Evolutionary conservation across 164 flowering plant genomes (phyloP).

Genomic region (Amborella trichopoda): DNA sequence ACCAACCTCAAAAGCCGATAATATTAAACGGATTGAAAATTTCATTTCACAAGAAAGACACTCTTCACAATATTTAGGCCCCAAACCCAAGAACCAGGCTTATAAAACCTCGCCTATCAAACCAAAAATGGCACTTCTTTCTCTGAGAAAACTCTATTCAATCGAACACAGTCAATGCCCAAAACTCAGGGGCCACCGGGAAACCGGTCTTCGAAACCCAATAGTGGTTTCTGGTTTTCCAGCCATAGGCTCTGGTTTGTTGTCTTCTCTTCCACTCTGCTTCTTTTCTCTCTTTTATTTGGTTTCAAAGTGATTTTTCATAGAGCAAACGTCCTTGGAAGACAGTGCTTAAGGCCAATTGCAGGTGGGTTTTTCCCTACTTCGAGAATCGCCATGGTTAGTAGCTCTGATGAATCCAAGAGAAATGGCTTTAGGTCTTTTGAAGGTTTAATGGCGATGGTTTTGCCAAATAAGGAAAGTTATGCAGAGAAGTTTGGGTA

Average conservation of each 20-base stretch:
- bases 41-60: too few species aligned
- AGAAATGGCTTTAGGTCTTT: background rate
- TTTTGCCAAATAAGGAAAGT: slow-evolving; percentile 5
- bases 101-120: too few species aligned
- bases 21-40: too few species aligned
- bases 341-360: slow-evolving; percentile 3
- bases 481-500: slow-evolving; percentile 10
- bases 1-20: too few species aligned
- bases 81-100: too few species aligned
- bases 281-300: slow-evolving; percentile 1
- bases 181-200: too few species aligned
- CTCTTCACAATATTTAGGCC: too few species aligned
- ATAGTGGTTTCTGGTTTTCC: too few species aligned
- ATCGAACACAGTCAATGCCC: too few species aligned
- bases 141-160: too few species aligned
- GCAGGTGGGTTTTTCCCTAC: background rate
- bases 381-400: slow-evolving; percentile 10
- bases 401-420: slow-evolving; percentile 3
- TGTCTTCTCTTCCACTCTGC: background rate
- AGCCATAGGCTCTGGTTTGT: slow-evolving; percentile 3
- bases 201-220: slow-evolving; percentile 1
- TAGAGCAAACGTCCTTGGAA: slow-evolving; percentile 12
- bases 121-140: too few species aligned
- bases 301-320: slow-evolving; percentile 4
- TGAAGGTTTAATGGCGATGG: slow-evolving; percentile 10